Percentiles rank a stretch among this genome's conserved stretches.
Conservation (phyloP, 805 yeast species). For the Cyberlindnera misumaiensis region DNA sequence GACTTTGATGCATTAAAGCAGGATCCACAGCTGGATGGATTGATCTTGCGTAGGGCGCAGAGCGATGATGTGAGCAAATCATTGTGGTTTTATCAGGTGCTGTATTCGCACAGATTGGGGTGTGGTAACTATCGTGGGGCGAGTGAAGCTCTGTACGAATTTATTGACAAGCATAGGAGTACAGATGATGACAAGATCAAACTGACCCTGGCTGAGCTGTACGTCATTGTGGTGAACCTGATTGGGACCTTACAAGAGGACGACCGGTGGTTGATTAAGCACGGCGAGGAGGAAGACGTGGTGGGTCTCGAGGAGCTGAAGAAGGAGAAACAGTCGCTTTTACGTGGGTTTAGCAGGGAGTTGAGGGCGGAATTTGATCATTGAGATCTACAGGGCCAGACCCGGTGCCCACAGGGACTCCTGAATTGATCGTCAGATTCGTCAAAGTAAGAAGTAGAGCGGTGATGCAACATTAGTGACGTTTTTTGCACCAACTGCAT, state of each 20-base stretch:
- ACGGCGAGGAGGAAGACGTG: slow-evolving; percentile 18
- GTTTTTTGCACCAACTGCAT: no score
- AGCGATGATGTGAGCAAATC: slow-evolving; percentile 25
- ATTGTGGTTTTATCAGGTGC: slow-evolving; percentile 40
- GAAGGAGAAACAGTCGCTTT: slow-evolving; percentile 7
- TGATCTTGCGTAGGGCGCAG: slow-evolving; percentile 28
- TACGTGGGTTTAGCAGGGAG: slow-evolving; percentile 1
- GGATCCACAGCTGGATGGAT: slow-evolving; percentile 34
- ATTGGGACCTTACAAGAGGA: slow-evolving; percentile 29
- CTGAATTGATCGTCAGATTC: no score
- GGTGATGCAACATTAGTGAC: no score
- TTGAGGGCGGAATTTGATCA: not conserved
- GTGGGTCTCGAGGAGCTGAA: slow-evolving; percentile 13
- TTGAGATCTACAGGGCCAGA: no score
- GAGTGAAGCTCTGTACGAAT: slow-evolving; percentile 35
- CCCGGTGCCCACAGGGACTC: no score
- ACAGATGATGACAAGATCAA: slow-evolving; percentile 3
- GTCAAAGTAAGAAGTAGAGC: no score
- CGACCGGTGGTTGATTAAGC: slow-evolving; percentile 36
- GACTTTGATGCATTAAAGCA: slow-evolving; percentile 39
- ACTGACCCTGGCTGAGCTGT: slow-evolving; percentile 27
- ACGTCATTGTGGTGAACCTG: slow-evolving; percentile 33
- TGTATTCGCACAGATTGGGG: slow-evolving; percentile 44
- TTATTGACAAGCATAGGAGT: slow-evolving; percentile 24
- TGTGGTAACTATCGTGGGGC: slow-evolving; percentile 47